A percentile compares a stretch with the other conserved stretches of the same genome.
These are phyloP conservation scores for Neofusicoccum kwambonambiense DNA, from an alignment of 2,329 filamentous ascomycete genomes.

Conservation along the genomic window DNA sequence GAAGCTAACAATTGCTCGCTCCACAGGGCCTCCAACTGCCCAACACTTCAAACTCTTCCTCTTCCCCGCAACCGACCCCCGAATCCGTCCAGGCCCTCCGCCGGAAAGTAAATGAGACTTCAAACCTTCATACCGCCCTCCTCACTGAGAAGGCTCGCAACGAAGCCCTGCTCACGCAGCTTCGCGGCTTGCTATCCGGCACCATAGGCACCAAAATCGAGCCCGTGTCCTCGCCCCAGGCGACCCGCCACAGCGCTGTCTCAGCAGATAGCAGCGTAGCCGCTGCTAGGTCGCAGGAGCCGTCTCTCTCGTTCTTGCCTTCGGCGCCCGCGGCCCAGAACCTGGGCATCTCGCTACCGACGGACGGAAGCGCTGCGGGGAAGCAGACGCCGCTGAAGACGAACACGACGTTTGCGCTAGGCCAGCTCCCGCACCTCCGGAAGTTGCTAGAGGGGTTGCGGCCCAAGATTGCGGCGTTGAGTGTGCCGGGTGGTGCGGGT, in stretches of 20 bases:
- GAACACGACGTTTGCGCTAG: conserved; percentile 74
- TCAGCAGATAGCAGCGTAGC: conserved; percentile 20
- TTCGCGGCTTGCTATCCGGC: conserved; percentile 58
- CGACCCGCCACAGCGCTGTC: conserved; percentile 41
- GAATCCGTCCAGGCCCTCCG: conserved; percentile 72
- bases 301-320: conserved; percentile 57
- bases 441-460: conserved; percentile 66
- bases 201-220: conserved; percentile 6
- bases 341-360: conserved; percentile 41
- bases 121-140: conserved; percentile 69
- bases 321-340: conserved; percentile 47
- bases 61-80: conserved; percentile 51
- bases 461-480: conserved; percentile 58
- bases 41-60: conserved; percentile 21
- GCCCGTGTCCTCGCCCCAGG: conserved; percentile 53
- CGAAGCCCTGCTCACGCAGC: conserved; percentile 63
- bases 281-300: not conserved
- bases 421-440: conserved; percentile 78
- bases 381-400: conserved; percentile 53
- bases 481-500: conserved; percentile 25
- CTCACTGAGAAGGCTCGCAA: conserved; percentile 70
- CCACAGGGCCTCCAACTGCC: not conserved
- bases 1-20: not conserved
- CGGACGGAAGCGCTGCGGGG: conserved; percentile 42
- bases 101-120: conserved; percentile 73